These are phyloP conservation scores for Juglanconis juglandina DNA, from an alignment of 2,329 filamentous ascomycete genomes.

Conservation along the genomic window DNA sequence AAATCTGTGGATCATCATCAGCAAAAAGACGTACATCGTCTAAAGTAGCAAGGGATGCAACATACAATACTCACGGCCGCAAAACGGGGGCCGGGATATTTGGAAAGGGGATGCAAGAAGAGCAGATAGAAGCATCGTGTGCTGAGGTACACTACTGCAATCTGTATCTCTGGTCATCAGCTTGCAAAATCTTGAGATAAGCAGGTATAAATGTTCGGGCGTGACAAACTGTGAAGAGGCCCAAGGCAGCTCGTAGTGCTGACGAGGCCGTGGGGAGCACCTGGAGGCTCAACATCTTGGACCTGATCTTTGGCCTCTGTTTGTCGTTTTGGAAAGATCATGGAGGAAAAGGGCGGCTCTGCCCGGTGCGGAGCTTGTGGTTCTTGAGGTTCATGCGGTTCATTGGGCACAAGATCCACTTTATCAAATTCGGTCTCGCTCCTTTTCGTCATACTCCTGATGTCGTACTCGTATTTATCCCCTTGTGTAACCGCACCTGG, in stretches of 20 bases:
- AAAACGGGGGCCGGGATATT: constrained; percentile 8
- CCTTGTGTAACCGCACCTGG: no score
- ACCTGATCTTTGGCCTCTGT: no score
- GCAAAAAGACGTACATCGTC: no score
- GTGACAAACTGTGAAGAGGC: neutral
- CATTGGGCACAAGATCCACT: no score
- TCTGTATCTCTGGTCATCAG: neutral
- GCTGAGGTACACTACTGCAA: neutral
- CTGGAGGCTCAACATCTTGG: neutral
- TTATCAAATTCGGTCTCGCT: no score
- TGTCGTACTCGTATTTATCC: no score
- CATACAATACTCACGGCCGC: neutral
- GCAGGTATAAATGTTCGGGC: neutral
- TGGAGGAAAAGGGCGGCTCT: no score
- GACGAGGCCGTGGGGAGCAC: neutral
- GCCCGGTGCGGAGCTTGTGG: no score
- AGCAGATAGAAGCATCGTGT: constrained; percentile 9
- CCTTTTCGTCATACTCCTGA: no score
- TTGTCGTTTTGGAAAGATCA: no score
- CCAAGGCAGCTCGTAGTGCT: neutral
- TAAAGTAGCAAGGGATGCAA: neutral
- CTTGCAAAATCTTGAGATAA: neutral
- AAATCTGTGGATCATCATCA: neutral
- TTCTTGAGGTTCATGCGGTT: no score
- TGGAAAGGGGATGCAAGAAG: constrained; percentile 15